These are phyloP conservation scores for Myriosclerotinia scirpicola DNA, from an alignment of 2,329 filamentous ascomycete genomes.

Conservation along the genomic window DNA sequence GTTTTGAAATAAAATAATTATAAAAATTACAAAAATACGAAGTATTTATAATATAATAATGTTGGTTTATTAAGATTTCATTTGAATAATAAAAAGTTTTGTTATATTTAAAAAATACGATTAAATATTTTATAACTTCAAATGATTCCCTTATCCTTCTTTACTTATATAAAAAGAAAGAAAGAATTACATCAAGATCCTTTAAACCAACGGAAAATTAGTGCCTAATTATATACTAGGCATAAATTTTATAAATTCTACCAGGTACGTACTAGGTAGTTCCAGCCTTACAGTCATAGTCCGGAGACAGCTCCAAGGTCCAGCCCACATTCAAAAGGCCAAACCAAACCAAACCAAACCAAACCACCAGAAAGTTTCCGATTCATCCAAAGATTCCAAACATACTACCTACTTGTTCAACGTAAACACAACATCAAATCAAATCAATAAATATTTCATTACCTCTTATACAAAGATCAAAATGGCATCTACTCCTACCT, in stretches of 20 bases:
- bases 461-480: neutral
- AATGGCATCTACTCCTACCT: slow-evolving; percentile 48
- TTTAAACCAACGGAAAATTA: no score
- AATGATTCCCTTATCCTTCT: no score
- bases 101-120: neutral
- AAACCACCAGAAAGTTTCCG: neutral
- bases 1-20: slow-evolving; percentile 2
- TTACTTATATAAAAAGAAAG: no score
- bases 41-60: no score
- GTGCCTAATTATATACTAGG: slow-evolving; percentile 2
- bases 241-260: neutral
- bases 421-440: neutral
- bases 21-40: no score
- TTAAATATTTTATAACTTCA: neutral
- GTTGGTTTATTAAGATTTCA: neutral
- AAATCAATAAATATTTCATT: neutral
- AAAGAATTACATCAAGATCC: neutral
- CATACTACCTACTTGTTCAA: neutral
- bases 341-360: neutral
- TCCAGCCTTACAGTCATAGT: slow-evolving; percentile 2
- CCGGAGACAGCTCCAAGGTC: neutral
- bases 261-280: no score
- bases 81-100: neutral
- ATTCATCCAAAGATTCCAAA: neutral
- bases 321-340: neutral